Percentiles rank a stretch among this genome's conserved stretches.
These are phyloP conservation scores for Kwoniella shivajii DNA, from an alignment of 1,284 basidiomycete genomes.

Conservation along the genomic window DNA sequence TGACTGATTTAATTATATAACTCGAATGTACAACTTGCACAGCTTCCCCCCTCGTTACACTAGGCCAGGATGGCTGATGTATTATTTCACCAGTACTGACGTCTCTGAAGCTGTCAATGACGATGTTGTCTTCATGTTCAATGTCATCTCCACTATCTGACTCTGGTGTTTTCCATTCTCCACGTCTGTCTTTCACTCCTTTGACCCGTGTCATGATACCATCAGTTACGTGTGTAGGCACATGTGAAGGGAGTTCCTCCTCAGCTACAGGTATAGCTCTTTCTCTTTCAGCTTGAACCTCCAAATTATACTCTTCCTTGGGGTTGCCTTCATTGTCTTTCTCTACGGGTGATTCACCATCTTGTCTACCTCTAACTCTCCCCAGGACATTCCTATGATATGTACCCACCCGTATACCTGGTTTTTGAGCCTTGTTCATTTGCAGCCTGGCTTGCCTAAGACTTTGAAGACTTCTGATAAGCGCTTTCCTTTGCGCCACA, in stretches of 20 bases:
- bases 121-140: not conserved
- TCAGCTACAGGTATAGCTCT: no score
- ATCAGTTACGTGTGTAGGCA: not conserved
- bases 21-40: slow-evolving; percentile 4
- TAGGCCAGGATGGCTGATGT: slow-evolving; percentile 30
- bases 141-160: not conserved
- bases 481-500: not conserved
- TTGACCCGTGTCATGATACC: not conserved
- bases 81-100: no score
- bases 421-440: no score
- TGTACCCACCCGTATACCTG: slow-evolving; percentile 6
- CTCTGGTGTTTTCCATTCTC: not conserved
- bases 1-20: slow-evolving; percentile 27
- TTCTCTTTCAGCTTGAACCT: not conserved
- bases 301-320: not conserved
- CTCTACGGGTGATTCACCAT: slow-evolving; percentile 14
- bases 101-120: no score
- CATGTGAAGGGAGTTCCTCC: no score
- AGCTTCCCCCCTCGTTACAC: slow-evolving; percentile 13
- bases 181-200: not conserved
- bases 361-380: slow-evolving; percentile 15
- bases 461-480: not conserved
- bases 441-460: not conserved
- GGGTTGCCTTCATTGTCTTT: slow-evolving; percentile 23
- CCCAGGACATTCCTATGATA: slow-evolving; percentile 12